Conservation (phyloP, 768 basidiomycete genomes). For the Auricularia heimuer region DNA sequence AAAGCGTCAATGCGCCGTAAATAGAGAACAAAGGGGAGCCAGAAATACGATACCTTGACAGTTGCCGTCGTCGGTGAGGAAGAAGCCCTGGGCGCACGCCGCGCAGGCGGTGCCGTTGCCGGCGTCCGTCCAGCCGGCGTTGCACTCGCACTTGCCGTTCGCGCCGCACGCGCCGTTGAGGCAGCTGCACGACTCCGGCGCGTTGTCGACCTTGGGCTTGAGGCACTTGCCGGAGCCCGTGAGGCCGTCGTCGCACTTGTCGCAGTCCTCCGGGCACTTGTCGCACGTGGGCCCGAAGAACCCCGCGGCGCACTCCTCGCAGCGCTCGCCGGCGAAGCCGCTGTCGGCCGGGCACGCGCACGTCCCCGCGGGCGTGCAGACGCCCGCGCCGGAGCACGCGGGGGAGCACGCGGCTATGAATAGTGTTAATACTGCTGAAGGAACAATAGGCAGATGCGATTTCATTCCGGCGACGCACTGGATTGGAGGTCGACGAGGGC, state of each 20-base stretch:
- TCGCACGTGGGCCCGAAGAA: conserved; percentile 70
- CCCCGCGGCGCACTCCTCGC: conserved; percentile 65
- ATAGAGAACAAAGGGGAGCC: not conserved
- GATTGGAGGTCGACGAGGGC: conserved; percentile 65
- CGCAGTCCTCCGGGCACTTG: conserved; percentile 59
- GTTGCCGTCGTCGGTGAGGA: conserved; percentile 55
- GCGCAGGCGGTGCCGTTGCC: conserved; percentile 70
- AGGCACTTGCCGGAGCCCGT: conserved; percentile 70
- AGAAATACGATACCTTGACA: conserved; percentile 45
- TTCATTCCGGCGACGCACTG: conserved; percentile 1
- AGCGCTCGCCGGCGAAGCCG: conserved; percentile 61
- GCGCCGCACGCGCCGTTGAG: conserved; percentile 66
- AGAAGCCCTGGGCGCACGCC: conserved; percentile 67
- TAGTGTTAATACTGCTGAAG: not conserved
- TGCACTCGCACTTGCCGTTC: conserved; percentile 65
- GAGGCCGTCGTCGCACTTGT: conserved; percentile 68
- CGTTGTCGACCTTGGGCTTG: conserved; percentile 34
- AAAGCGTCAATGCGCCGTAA: not conserved
- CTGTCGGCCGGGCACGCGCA: conserved; percentile 59
- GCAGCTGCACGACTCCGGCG: conserved; percentile 68
- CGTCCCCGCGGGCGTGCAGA: conserved; percentile 59
- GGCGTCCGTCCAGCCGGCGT: conserved; percentile 62
- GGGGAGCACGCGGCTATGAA: conserved; percentile 51
- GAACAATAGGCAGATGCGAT: not conserved
- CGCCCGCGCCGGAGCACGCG: conserved; percentile 59